These are phyloP conservation scores for Cryptosporidium bovis DNA, from an alignment of 169 alveolate genomes.

Conservation along the genomic window DNA sequence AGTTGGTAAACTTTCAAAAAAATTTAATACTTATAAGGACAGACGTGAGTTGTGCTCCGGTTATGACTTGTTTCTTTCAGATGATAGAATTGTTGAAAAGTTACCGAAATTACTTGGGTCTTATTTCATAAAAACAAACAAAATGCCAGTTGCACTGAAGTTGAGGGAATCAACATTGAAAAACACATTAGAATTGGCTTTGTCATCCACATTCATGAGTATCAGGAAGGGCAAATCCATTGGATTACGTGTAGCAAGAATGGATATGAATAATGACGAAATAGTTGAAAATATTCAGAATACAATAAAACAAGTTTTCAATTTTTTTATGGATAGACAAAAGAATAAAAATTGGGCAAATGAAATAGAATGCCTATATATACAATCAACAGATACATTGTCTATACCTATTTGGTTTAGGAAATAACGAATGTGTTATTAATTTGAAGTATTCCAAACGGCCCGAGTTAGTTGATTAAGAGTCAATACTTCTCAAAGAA, in stretches of 20 bases:
- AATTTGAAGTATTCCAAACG: too few species aligned
- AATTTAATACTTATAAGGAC: conserved; percentile 75
- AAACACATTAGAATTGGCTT: conserved; percentile 70
- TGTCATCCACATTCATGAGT: conserved; percentile 69
- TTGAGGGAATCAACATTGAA: conserved; percentile 49
- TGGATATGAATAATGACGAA: conserved; percentile 68
- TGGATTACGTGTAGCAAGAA: conserved; percentile 78
- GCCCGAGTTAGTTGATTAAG: too few species aligned
- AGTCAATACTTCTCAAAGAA: too few species aligned
- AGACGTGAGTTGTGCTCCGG: conserved; percentile 77
- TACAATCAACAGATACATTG: conserved; percentile 78
- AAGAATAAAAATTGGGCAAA: conserved; percentile 74
- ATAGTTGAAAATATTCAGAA: conserved; percentile 75
- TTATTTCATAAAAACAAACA: conserved; percentile 75
- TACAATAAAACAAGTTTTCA: conserved; percentile 50
- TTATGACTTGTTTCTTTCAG: conserved; percentile 77
- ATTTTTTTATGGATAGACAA: conserved; percentile 41
- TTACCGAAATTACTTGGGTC: conserved; percentile 76
- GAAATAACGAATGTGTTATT: not conserved
- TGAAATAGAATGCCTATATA: conserved; percentile 71
- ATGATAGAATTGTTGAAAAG: conserved; percentile 72
- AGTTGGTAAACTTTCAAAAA: conserved; percentile 74
- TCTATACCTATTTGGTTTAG: conserved; percentile 78
- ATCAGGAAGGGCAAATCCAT: conserved; percentile 69
- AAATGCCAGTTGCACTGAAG: conserved; percentile 63